A percentile compares a stretch with the other conserved stretches of the same genome.
Conservation (phyloP, 2,329 filamentous ascomycete genomes). For the Penicillium janthinellum region DNA sequence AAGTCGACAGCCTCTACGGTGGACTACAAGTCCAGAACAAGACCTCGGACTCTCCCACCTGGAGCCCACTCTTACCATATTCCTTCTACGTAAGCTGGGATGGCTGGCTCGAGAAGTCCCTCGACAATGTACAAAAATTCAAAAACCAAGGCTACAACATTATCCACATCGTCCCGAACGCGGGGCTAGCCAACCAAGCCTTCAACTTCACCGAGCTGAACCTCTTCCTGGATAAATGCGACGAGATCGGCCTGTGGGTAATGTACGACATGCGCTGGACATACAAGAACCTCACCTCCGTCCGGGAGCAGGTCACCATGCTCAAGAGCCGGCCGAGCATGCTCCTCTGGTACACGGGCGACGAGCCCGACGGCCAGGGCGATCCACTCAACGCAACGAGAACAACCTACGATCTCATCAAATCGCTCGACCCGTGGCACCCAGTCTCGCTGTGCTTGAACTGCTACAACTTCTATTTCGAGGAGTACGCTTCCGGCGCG, state of each 20-base stretch:
- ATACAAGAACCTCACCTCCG: slow-evolving; percentile 42
- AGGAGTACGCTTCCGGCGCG: slow-evolving; percentile 55
- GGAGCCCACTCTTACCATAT: slow-evolving; percentile 49
- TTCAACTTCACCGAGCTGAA: slow-evolving; percentile 45
- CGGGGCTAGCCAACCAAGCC: slow-evolving; percentile 38
- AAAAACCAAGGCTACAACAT: slow-evolving; percentile 51
- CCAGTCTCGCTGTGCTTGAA: slow-evolving; percentile 62
- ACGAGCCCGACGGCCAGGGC: slow-evolving; percentile 60
- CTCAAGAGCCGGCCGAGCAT: slow-evolving; percentile 32
- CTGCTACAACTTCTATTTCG: slow-evolving; percentile 64
- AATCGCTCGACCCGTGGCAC: slow-evolving; percentile 61
- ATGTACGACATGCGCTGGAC: slow-evolving; percentile 52
- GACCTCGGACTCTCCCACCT: slow-evolving; percentile 25
- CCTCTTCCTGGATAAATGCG: slow-evolving; percentile 46
- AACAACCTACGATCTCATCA: slow-evolving; percentile 50
- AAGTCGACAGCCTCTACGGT: slow-evolving; percentile 51
- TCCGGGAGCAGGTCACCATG: slow-evolving; percentile 34
- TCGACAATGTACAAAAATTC: slow-evolving; percentile 43
- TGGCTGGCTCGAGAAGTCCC: slow-evolving; percentile 36
- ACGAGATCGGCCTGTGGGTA: slow-evolving; percentile 49
- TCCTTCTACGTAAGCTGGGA: slow-evolving; percentile 51
- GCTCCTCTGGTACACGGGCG: slow-evolving; percentile 53
- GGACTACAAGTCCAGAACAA: slow-evolving; percentile 48
- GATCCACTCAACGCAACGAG: slow-evolving; percentile 55
- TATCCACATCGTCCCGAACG: slow-evolving; percentile 49